A percentile compares a stretch with the other conserved stretches of the same genome.
Evolutionary conservation across 768 basidiomycete genomes (phyloP).

Genomic region (Termitomyces sp.): DNA sequence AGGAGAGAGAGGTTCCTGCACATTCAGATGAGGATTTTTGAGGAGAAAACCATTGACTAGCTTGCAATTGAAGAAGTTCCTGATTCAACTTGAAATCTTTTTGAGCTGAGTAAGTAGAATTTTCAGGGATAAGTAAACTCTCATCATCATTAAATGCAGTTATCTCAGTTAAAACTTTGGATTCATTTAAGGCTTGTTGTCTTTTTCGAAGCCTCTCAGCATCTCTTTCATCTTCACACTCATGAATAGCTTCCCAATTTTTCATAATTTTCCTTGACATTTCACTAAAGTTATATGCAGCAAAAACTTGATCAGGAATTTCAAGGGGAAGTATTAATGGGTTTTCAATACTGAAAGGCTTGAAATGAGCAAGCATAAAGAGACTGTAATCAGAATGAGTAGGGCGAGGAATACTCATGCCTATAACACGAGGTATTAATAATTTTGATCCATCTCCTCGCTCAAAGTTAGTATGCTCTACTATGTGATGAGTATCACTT

Average conservation of each 20-base stretch:
- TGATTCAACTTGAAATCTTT: not conserved
- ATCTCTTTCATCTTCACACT: slow-evolving; percentile 31
- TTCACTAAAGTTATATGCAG: too few species aligned
- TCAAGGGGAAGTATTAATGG: too few species aligned
- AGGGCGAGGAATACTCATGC: not conserved
- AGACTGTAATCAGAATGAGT: not conserved
- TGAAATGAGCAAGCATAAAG: not conserved
- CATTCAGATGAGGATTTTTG: too few species aligned
- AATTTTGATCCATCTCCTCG: slow-evolving; percentile 3
- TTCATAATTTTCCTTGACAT: too few species aligned
- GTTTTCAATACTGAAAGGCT: not conserved
- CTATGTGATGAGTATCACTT: slow-evolving; percentile 9
- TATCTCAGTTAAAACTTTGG: not conserved
- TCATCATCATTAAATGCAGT: not conserved
- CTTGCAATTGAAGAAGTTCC: too few species aligned
- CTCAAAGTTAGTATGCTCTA: slow-evolving; percentile 11
- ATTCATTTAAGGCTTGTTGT: not conserved
- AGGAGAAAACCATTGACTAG: too few species aligned
- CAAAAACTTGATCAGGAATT: too few species aligned
- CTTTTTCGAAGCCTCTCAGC: slow-evolving; percentile 22
- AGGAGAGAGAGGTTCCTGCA: too few species aligned
- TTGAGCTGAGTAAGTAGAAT: not conserved
- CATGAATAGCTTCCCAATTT: slow-evolving; percentile 31
- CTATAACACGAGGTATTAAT: not conserved
- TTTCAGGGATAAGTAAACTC: too few species aligned